phyloP scores from a whole-genome alignment of 805 yeast species.

The Starmera dryadoides region DNA sequence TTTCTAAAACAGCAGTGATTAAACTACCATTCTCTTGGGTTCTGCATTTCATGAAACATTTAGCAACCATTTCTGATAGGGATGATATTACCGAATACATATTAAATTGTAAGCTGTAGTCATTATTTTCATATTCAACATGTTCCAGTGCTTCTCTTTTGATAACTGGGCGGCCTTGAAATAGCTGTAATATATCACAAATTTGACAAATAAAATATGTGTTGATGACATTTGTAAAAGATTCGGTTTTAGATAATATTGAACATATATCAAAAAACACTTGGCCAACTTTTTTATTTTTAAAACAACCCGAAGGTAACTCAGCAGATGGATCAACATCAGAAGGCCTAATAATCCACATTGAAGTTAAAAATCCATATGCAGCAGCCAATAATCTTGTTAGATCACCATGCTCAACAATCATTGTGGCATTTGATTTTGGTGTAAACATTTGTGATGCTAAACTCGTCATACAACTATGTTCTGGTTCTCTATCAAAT shows the following conservation, averaged over 20 bases:
- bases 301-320: constrained; percentile 27
- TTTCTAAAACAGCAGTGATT: constrained; percentile 5
- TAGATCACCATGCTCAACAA: constrained; percentile 58
- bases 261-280: constrained; percentile 75
- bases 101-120: constrained; percentile 33
- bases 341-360: constrained; percentile 38
- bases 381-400: constrained; percentile 55
- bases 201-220: constrained; percentile 46
- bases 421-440: constrained; percentile 59
- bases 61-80: constrained; percentile 47
- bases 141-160: constrained; percentile 72
- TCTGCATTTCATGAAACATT: constrained; percentile 24
- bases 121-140: constrained; percentile 85
- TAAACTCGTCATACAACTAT: constrained; percentile 58
- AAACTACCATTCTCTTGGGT: not conserved
- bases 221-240: constrained; percentile 37
- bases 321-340: constrained; percentile 26
- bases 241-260: constrained; percentile 61
- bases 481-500: constrained; percentile 74
- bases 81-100: constrained; percentile 57
- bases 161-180: constrained; percentile 74
- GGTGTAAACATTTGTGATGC: constrained; percentile 80
- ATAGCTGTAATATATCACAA: constrained; percentile 56
- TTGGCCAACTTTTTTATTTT: constrained; percentile 72
- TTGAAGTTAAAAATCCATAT: constrained; percentile 53